A percentile compares a stretch with the other conserved stretches of the same genome.
Evolutionary conservation across 1,139 yeast species (phyloP).

Genomic region (Diutina sp.): DNA sequence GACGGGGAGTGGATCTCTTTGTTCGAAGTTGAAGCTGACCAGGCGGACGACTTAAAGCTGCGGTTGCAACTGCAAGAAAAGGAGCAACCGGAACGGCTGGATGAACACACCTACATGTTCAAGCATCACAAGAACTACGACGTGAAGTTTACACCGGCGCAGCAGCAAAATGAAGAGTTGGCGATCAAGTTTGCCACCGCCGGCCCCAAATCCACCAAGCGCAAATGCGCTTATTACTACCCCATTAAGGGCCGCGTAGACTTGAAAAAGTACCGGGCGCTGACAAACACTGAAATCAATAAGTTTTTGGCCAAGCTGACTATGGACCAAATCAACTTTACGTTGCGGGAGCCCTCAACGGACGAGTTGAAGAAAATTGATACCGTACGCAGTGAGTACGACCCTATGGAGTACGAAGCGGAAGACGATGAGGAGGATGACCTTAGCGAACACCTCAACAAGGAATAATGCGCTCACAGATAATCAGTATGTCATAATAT

Average conservation of each 20-base stretch:
- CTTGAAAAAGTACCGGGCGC: conserved; percentile 70
- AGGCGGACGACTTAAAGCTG: conserved; percentile 23
- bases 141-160: conserved; percentile 43
- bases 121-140: conserved; percentile 72
- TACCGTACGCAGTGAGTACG: conserved; percentile 52
- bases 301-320: conserved; percentile 38
- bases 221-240: conserved; percentile 56
- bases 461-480: neutral
- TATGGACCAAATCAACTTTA: conserved; percentile 42
- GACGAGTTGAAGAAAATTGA: conserved; percentile 61
- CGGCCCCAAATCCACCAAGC: conserved; percentile 17
- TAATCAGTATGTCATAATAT: neutral
- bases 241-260: conserved; percentile 73
- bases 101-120: conserved; percentile 32
- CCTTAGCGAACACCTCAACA: conserved; percentile 7
- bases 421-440: conserved; percentile 30
- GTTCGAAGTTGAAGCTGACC: conserved; percentile 26
- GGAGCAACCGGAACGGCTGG: conserved; percentile 29
- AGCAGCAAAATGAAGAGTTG: conserved; percentile 32
- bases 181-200: conserved; percentile 39
- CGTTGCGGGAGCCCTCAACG: conserved; percentile 62
- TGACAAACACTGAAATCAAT: conserved; percentile 33
- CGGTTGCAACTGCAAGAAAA: conserved; percentile 38
- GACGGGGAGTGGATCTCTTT: conserved; percentile 78
- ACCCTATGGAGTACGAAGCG: conserved; percentile 62